phyloP scores from a whole-genome alignment of 345 rosid genomes.

The Heritiera fomes region DNA sequence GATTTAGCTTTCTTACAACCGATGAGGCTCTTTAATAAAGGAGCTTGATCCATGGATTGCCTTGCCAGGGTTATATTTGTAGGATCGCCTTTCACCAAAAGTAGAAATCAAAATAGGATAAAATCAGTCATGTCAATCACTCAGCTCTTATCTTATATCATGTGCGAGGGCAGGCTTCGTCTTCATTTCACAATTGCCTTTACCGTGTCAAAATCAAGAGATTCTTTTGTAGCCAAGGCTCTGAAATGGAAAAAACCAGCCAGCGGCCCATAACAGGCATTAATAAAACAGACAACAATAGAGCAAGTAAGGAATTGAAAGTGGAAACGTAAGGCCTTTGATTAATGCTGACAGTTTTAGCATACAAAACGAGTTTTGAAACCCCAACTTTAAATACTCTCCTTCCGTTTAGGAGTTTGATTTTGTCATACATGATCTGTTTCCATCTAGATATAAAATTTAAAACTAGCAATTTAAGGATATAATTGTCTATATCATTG shows the following conservation, averaged over 20 bases:
- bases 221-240: slow-evolving; percentile 22
- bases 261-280: neutral
- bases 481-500: neutral
- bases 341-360: neutral
- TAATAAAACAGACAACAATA: neutral
- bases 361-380: neutral
- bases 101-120: neutral
- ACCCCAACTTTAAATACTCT: no score
- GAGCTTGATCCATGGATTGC: neutral
- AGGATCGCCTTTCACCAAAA: neutral
- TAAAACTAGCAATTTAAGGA: neutral
- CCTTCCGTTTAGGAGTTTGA: neutral
- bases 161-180: neutral
- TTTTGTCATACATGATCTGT: neutral
- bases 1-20: neutral
- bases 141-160: neutral
- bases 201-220: slow-evolving; percentile 4
- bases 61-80: neutral
- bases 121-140: neutral
- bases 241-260: neutral
- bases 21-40: neutral
- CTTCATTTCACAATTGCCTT: neutral
- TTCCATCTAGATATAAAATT: slow-evolving; percentile 14
- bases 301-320: neutral
- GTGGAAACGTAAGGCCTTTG: neutral